phyloP scores from a whole-genome alignment of 2,329 filamentous ascomycete genomes.

The Ustulina deusta region DNA sequence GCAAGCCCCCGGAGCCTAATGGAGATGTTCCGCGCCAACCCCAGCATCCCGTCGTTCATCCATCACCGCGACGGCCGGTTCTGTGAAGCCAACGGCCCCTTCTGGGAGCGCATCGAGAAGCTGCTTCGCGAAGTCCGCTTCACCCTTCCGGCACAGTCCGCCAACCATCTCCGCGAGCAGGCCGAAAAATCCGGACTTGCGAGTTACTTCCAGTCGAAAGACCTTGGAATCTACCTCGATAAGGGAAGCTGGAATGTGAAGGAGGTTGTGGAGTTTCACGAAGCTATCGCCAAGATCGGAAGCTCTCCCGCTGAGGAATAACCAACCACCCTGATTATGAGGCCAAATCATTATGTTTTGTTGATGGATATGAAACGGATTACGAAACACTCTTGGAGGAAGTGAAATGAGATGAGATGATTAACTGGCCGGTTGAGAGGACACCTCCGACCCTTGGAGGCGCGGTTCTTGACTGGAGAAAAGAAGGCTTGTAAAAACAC shows the following conservation, averaged over 20 bases:
- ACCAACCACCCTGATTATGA: neutral
- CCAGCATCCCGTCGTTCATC: constrained; percentile 32
- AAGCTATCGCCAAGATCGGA: neutral
- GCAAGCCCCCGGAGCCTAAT: constrained; percentile 24
- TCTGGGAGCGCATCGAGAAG: constrained; percentile 30
- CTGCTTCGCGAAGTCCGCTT: constrained; percentile 20
- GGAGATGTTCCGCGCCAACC: constrained; percentile 29
- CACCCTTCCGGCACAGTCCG: constrained; percentile 3
- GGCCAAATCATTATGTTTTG: neutral
- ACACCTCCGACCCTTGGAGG: neutral
- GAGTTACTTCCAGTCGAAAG: neutral
- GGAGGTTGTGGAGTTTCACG: constrained; percentile 29
- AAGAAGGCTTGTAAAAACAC: neutral
- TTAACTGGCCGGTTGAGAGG: neutral
- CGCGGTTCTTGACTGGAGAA: neutral
- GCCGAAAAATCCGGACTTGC: constrained; percentile 28
- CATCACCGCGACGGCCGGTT: constrained; percentile 19
- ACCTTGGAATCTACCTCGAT: neutral
- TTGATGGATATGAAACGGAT: neutral
- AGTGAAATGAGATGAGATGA: neutral
- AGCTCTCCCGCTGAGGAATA: neutral
- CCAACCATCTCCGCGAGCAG: constrained; percentile 10
- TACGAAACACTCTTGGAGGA: neutral
- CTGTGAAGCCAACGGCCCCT: constrained; percentile 27
- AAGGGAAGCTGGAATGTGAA: constrained; percentile 31